Evolutionary conservation across 768 basidiomycete genomes (phyloP), one percentile per base, ranked within the genome.

Genomic region (Kwoniella pini): DNA sequence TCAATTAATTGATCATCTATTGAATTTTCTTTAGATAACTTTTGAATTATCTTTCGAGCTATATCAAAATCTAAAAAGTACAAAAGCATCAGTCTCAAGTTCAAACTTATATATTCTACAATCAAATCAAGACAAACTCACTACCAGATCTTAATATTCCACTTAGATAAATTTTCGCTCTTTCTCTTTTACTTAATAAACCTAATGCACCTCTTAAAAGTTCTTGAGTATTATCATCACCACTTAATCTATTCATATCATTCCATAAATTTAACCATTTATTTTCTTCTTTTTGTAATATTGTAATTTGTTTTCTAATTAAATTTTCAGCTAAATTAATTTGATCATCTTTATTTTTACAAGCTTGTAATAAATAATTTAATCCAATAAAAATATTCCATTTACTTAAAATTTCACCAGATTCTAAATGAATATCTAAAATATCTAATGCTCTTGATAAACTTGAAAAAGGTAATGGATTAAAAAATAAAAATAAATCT

Each of bases 351-450:
- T 77, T 79, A 71, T 91, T 82, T 17, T 82, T 77, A 55, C 85
- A 82, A 62, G 90, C 90, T 69, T 87, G 89, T 19, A 97, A 80
- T 78, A 98, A 90, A 89, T 92, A 97, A n/a, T 86, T 83, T 43
- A 97, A 79, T 1, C 90, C 87, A 1, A 88, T 88, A 22, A 89
- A 84, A 1, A 88, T 88, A 68, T 83, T 84, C 93, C 94, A 99
- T 27, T 91, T 84, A 2, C 89, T 84, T 17, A 99, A 81, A 43
- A 92, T 90, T 78, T 98, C 95, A 21, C 91, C 94, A 0, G 89
- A 89, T 72, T 96, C 91, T 12, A 99, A 83, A 77, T 98, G 95
- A 1, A 95, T 85, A 78, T 98, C 95, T 52, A 97, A 83, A 51
- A 92, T 85, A 74, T 99, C 95, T 39, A 99, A 84, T 5, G 87